Conservation (phyloP, 1,284 basidiomycete genomes). For the Trichosporon coremiiforme region DNA sequence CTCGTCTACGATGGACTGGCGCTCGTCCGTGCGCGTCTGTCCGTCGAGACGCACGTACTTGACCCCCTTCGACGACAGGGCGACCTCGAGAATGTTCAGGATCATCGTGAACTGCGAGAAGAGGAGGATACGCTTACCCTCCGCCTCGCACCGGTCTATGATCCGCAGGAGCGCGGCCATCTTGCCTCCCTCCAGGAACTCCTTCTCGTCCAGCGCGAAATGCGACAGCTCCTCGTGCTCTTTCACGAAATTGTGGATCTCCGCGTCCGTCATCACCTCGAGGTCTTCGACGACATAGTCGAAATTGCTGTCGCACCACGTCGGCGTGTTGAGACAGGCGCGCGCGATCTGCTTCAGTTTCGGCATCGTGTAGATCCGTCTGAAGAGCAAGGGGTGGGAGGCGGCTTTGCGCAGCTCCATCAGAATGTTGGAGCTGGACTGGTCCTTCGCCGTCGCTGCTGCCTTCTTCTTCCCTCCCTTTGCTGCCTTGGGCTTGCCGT, state of each 20-base stretch:
- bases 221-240: slow-evolving; percentile 80
- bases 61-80: slow-evolving; percentile 74
- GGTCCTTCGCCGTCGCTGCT: slow-evolving; percentile 48
- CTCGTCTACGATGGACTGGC: slow-evolving; percentile 91
- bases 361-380: slow-evolving; percentile 77
- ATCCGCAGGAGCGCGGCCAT: slow-evolving; percentile 73
- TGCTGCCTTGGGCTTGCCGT: slow-evolving; percentile 59
- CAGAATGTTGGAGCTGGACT: slow-evolving; percentile 71
- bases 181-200: slow-evolving; percentile 89
- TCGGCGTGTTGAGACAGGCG: slow-evolving; percentile 84
- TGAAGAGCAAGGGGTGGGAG: slow-evolving; percentile 93
- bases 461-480: slow-evolving; percentile 62
- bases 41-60: slow-evolving; percentile 90
- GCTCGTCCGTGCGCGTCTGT: slow-evolving; percentile 87
- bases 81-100: slow-evolving; percentile 86
- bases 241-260: slow-evolving; percentile 72
- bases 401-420: slow-evolving; percentile 97
- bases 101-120: slow-evolving; percentile 98
- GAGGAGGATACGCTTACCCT: slow-evolving; percentile 81
- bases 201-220: slow-evolving; percentile 71
- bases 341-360: slow-evolving; percentile 74
- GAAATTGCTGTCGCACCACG: slow-evolving; percentile 74
- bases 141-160: slow-evolving; percentile 68
- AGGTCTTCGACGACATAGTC: slow-evolving; percentile 88
- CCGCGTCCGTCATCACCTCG: slow-evolving; percentile 86